Evolutionary conservation across 306 rosid genomes (phyloP).

Genomic region (Lupinus albus): DNA sequence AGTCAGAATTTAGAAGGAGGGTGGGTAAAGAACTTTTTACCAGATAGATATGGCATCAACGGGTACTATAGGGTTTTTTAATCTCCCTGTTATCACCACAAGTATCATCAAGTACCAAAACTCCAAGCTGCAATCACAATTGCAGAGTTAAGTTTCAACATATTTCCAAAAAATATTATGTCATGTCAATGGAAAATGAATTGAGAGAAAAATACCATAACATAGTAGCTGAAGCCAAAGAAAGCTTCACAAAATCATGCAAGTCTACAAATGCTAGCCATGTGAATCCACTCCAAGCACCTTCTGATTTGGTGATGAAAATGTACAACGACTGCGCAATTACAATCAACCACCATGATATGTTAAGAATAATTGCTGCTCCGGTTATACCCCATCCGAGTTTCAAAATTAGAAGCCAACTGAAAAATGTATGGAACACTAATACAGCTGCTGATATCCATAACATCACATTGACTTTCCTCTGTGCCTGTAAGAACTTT

Average conservation of each 20-base stretch:
- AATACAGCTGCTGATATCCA: conserved; percentile 52
- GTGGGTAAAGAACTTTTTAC: conserved; percentile 43
- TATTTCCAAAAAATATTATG: background rate
- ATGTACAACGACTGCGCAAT: conserved; percentile 54
- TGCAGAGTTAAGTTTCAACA: conserved; percentile 11
- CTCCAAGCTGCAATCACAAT: conserved; percentile 68
- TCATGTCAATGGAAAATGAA: conserved; percentile 4
- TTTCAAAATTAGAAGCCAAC: conserved; percentile 68
- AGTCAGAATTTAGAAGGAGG: background rate
- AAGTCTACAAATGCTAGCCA: conserved; percentile 71
- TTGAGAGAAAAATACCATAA: conserved; percentile 56
- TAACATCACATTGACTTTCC: conserved; percentile 67
- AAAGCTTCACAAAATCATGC: conserved; percentile 67
- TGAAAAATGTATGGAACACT: conserved; percentile 52
- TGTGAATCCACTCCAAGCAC: conserved; percentile 80
- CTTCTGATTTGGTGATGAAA: conserved; percentile 70
- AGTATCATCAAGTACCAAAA: conserved; percentile 84
- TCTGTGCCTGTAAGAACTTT: conserved; percentile 76
- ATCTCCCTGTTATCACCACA: conserved; percentile 70
- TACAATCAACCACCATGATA: conserved; percentile 71
- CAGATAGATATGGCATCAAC: conserved; percentile 79
- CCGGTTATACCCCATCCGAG: conserved; percentile 65
- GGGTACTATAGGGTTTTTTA: conserved; percentile 61
- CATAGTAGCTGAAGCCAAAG: conserved; percentile 81
- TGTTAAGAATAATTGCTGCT: conserved; percentile 67